Evolutionary conservation across 208 protist genomes (phyloP), one percentile per base, ranked within the genome.

Genomic region (Wallacemonas sp.): DNA sequence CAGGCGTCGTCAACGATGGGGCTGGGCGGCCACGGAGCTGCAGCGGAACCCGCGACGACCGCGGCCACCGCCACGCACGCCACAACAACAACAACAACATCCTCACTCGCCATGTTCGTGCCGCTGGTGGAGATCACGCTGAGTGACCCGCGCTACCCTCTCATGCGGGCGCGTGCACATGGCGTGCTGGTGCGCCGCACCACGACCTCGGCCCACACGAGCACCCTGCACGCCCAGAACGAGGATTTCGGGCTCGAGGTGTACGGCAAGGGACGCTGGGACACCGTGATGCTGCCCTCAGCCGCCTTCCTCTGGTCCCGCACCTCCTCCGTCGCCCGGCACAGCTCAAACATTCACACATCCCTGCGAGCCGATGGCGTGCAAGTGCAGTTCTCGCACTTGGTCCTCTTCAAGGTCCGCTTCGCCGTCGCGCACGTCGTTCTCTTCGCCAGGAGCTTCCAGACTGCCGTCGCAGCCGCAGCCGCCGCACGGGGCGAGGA

Each of bases 211-310:
- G 41, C 46, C 41, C 17, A 66, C 58, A 30, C 62, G 29, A 75
- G 63, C 2, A 74, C 76, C 5, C 43, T 83, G 19, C 27, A 65
- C 32, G 54, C 74, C 26, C 85, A 76, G 43, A 72, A 75, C 23
- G 65, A 83, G n/a, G 30, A 33, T 30, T 61, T 74, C 6, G 66
- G 73, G 26, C 67, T 90, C 14, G 76, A 73, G 11, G 72, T 91
- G 24, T 89, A 89, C 70, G 87, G 87, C 39, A 81, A 87, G 52
- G 87, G 87, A 27, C 73, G 84, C 24, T 93, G 87, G 87, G 87
- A 93, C 33, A 74, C 74, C 16, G 49, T 88, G 0, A 38, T 93
- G 32, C 54, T 66, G 56, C 76, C 87, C 19, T 75, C 55, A 16
- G 68, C 73, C 0, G 58, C 61, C 12, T 46, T 90, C 43, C 71